Evolutionary conservation across 768 basidiomycete species (phyloP).

Genomic region (Collybia nuda): DNA sequence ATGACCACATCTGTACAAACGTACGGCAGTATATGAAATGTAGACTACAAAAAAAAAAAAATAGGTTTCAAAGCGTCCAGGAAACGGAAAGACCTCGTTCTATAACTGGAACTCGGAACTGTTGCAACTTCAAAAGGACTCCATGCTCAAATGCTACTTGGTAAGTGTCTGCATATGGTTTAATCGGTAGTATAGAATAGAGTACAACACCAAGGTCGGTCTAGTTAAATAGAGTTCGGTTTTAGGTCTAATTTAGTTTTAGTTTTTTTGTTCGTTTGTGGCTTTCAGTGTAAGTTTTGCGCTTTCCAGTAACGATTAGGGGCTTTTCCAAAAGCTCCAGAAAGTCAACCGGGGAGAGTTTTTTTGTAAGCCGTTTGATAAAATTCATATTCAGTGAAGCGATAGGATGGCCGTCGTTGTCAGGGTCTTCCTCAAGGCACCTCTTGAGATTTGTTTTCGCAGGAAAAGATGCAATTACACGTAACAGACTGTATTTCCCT

Average conservation of each 20-base stretch:
- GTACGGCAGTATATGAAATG: too few species aligned
- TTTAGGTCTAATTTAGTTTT: background rate
- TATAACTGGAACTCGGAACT: too few species aligned
- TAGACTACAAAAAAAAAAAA: too few species aligned
- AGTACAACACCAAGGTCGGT: too few species aligned
- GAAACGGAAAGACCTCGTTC: too few species aligned
- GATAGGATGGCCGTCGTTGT: slow-evolving; percentile 37
- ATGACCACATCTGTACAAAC: too few species aligned
- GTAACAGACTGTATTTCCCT: slow-evolving; percentile 40
- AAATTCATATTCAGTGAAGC: slow-evolving; percentile 38
- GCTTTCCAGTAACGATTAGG: slow-evolving; percentile 7
- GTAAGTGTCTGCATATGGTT: too few species aligned
- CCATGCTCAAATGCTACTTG: too few species aligned
- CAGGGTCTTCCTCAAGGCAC: slow-evolving; percentile 37
- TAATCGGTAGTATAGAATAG: too few species aligned
- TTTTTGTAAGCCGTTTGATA: slow-evolving; percentile 36
- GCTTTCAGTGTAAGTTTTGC: slow-evolving; percentile 1
- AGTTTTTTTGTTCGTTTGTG: slow-evolving; percentile 15
- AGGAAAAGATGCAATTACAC: slow-evolving; percentile 41
- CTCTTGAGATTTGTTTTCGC: slow-evolving; percentile 36
- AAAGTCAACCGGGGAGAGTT: slow-evolving; percentile 34
- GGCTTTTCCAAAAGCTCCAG: slow-evolving; percentile 28
- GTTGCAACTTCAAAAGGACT: too few species aligned
- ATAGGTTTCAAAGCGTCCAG: too few species aligned
- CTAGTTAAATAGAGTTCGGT: too few species aligned